Base-by-base conservation (phyloP, 1,284 basidiomycete species). In the Wolfiporia cocos region DNA sequence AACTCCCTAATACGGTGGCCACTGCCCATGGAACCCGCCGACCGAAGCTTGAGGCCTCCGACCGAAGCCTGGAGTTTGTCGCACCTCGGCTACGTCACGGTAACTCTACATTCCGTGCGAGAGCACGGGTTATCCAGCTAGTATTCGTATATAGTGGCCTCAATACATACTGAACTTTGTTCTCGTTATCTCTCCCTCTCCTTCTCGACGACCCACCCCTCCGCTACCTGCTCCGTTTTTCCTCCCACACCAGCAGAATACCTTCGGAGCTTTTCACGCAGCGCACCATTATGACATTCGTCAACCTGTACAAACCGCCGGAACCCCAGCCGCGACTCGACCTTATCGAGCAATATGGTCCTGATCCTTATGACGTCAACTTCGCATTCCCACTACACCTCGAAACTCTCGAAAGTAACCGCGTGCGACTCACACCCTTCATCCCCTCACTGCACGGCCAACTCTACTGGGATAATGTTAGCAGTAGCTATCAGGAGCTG, bases 401-500 rank as follows among this genome's bases (percentile, higher is more conserved):
- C 22, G 39, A 47, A 22, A 19, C 26, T 37, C 51, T 64, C 31
- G 54, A 65, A 35, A 55, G 49, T 22, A 56, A 56, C 2, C 54
- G 53, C 4, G 51, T 68, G 24, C 55, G 54, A 33, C 54, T 66
- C 24, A 56, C 55, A 10, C 62, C 64, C 1, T 64, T 66, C 55
- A 51, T 61, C 36, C 47, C 51, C 9, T 26, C 44, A 15, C 36
- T 48, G 14, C 48, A 49, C 30, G 48, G 22, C 10, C 24, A 42
- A 35, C 40, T 30, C 6, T 48, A 39, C 42, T 52, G 45, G 47
- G 43, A 47, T 9, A 32, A 40, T n/a, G 35, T 44, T 23, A n/a
- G 41, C 20, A 18, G 34, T 5, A 24, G 36, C 3, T 44, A 59
- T 33, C 58, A 57, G 0, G 57, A 60, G 32, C 49, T 70, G 12